These are phyloP conservation scores for Sanguinoderma infundibulare DNA, from an alignment of 1,284 basidiomycete genomes.

Conservation along the genomic window DNA sequence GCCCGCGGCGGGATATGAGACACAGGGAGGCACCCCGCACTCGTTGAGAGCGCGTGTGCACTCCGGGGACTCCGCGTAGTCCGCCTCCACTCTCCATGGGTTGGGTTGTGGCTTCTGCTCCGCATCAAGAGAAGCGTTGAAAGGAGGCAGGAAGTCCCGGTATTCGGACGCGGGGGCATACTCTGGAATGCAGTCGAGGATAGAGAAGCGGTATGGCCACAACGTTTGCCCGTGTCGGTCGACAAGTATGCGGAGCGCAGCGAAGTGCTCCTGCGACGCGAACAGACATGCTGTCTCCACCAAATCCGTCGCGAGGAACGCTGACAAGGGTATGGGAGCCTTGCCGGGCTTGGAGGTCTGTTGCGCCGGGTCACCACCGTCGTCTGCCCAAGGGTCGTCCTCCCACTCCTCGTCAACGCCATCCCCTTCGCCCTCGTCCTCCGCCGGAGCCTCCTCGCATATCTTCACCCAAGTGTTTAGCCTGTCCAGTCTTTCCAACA, in stretches of 20 bases:
- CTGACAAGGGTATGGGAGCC: conserved; percentile 58
- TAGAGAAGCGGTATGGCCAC: conserved; percentile 71
- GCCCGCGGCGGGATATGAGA: conserved; percentile 1
- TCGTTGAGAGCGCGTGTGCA: conserved; percentile 46
- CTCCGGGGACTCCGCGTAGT: conserved; percentile 58
- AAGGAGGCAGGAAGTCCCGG: conserved; percentile 65
- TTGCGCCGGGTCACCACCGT: conserved; percentile 31
- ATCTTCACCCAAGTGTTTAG: conserved; percentile 72
- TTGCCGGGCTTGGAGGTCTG: conserved; percentile 27
- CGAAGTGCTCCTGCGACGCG: conserved; percentile 64
- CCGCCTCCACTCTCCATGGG: conserved; percentile 53
- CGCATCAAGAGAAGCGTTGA: conserved; percentile 49
- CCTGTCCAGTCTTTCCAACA: conserved; percentile 67
- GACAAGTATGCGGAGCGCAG: conserved; percentile 61
- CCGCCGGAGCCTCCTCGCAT: conserved; percentile 43
- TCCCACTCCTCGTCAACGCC: conserved; percentile 64
- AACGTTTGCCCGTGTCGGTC: conserved; percentile 58
- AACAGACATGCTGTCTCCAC: conserved; percentile 64
- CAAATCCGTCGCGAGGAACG: conserved; percentile 68
- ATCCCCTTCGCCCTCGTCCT: conserved; percentile 27
- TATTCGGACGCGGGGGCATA: conserved; percentile 69
- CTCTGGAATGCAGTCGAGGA: conserved; percentile 78
- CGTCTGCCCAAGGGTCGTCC: conserved; percentile 83
- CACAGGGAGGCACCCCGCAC: conserved; percentile 23
- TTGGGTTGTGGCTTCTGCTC: conserved; percentile 44